A percentile compares a stretch with the other conserved stretches of the same genome.
These are phyloP conservation scores for Periconia digitata DNA, from an alignment of 2,329 filamentous ascomycete genomes.

Conservation along the genomic window DNA sequence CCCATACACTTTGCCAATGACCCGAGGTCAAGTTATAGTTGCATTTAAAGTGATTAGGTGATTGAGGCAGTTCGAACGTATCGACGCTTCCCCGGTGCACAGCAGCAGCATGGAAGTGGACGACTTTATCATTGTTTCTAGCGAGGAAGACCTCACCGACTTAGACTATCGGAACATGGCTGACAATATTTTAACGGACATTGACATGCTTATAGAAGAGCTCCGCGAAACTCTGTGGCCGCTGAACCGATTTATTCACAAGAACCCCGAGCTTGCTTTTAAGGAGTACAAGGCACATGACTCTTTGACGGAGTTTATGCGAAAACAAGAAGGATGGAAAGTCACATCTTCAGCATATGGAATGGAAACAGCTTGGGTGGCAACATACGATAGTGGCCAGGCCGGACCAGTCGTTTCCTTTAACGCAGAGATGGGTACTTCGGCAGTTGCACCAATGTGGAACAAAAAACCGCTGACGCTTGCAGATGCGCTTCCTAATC, in stretches of 20 bases:
- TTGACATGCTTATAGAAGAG: constrained; percentile 8
- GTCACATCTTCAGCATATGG: constrained; percentile 56
- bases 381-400: constrained; percentile 51
- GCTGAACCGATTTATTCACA: constrained; percentile 21
- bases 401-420: constrained; percentile 52
- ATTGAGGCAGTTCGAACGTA: neutral
- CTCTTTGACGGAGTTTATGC: constrained; percentile 21
- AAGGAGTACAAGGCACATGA: constrained; percentile 25
- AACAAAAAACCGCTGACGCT: constrained; percentile 16
- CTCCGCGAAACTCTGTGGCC: constrained; percentile 40
- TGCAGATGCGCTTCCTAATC: constrained; percentile 42
- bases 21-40: neutral
- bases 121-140: constrained; percentile 12
- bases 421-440: constrained; percentile 42
- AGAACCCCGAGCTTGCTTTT: constrained; percentile 23
- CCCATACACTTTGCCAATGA: neutral
- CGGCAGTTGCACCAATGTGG: neutral
- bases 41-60: neutral
- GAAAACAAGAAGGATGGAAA: constrained; percentile 49
- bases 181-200: constrained; percentile 6
- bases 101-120: constrained; percentile 12
- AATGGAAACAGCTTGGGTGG: constrained; percentile 57
- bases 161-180: neutral
- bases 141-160: neutral
- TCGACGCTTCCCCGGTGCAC: neutral